These are phyloP conservation scores for Globisporangium cystogenes DNA, from an alignment of 352 stramenopile genomes.

Conservation along the genomic window DNA sequence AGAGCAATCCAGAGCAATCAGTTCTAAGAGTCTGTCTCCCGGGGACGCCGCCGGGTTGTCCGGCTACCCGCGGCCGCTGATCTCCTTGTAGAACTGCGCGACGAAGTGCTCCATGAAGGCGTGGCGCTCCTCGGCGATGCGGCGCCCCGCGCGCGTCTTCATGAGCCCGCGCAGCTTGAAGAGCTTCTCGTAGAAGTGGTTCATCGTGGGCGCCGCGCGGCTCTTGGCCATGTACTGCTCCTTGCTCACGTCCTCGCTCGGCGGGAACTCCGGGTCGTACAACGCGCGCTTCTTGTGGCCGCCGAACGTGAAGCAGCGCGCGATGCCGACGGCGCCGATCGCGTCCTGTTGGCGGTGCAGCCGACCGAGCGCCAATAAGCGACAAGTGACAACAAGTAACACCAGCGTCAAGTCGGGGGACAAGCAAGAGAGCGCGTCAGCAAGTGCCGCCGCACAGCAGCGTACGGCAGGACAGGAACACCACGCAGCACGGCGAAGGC, in stretches of 20 bases:
- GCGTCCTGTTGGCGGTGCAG: too few relatives aligned
- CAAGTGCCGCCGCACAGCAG: too few relatives aligned
- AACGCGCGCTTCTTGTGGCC: constrained; percentile 77
- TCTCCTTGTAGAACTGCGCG: constrained; percentile 75
- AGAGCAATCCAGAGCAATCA: too few relatives aligned
- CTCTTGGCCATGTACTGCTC: constrained; percentile 77
- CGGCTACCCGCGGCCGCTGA: constrained; percentile 36
- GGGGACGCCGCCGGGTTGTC: too few relatives aligned
- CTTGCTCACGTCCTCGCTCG: constrained; percentile 57
- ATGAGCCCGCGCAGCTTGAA: constrained; percentile 85
- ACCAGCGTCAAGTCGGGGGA: too few relatives aligned
- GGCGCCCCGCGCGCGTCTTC: constrained; percentile 73
- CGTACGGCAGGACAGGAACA: not conserved
- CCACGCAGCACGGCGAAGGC: too few relatives aligned
- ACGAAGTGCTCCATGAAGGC: constrained; percentile 86
- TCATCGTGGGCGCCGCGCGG: constrained; percentile 67
- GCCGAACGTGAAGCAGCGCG: constrained; percentile 88
- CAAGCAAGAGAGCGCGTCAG: too few relatives aligned
- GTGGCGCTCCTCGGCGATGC: constrained; percentile 78
- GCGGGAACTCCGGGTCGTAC: constrained; percentile 64
- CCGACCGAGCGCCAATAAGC: too few relatives aligned
- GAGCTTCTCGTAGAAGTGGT: constrained; percentile 92
- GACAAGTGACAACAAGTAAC: too few relatives aligned
- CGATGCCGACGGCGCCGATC: constrained; percentile 89
- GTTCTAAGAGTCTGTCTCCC: too few relatives aligned